These are phyloP conservation scores for Dioscorea cayenensis DNA, from an alignment of 116 monocot species.

Conservation along the genomic window DNA sequence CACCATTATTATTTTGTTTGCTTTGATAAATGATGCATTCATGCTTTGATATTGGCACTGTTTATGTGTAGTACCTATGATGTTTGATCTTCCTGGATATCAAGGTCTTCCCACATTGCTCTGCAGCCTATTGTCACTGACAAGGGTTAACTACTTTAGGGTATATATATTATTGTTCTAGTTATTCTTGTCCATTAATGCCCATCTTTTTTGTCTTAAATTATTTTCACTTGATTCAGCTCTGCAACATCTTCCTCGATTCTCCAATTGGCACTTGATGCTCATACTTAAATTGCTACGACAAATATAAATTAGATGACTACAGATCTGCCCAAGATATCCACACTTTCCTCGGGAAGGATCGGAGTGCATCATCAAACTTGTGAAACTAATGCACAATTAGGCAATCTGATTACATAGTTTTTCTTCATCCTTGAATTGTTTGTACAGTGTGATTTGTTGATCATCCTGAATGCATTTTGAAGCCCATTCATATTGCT, in stretches of 20 bases:
- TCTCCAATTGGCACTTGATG: slow-evolving; percentile 53
- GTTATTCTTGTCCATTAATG: too few species aligned
- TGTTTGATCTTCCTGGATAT: slow-evolving; percentile 2
- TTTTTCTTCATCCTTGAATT: background rate
- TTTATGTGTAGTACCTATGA: slow-evolving; percentile 20
- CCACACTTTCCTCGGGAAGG: slow-evolving; percentile 39
- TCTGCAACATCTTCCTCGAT: slow-evolving; percentile 47
- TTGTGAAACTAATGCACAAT: background rate
- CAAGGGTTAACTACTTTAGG: too few species aligned
- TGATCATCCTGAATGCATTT: slow-evolving; percentile 21
- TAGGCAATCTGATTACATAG: background rate
- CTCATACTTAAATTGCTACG: slow-evolving; percentile 23
- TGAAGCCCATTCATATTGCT: slow-evolving; percentile 34
- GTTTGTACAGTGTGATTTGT: slow-evolving; percentile 26
- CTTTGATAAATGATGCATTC: too few species aligned
- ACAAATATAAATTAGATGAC: slow-evolving; percentile 27
- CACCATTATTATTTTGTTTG: too few species aligned
- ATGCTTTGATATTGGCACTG: too few species aligned
- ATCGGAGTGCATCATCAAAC: background rate
- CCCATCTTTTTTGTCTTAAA: background rate
- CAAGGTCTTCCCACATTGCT: slow-evolving; percentile 9
- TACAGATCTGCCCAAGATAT: slow-evolving; percentile 7
- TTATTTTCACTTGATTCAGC: background rate
- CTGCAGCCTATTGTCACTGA: slow-evolving; percentile 8
- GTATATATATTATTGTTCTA: too few species aligned